A percentile compares a stretch with the other conserved stretches of the same genome.
These are phyloP conservation scores for Xerocomus nothofagi DNA, from an alignment of 1,284 basidiomycete species.

Conservation along the genomic window DNA sequence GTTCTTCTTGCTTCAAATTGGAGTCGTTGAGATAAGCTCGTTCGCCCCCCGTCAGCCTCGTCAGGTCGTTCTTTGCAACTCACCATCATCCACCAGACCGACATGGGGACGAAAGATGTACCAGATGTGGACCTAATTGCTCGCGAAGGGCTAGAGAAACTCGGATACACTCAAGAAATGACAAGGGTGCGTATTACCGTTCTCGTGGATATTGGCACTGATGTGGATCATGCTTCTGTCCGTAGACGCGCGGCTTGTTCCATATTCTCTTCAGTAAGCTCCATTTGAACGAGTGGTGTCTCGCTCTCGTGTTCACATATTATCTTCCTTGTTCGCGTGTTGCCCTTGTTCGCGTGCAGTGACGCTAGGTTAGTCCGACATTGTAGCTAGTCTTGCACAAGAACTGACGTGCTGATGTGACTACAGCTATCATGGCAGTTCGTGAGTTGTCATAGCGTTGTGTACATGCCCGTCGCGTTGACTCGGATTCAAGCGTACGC, in stretches of 20 bases:
- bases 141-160: slow-evolving; percentile 40
- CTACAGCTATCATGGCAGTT: slow-evolving; percentile 52
- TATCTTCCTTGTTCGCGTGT: too few species aligned
- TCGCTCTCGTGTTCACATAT: slow-evolving; percentile 2
- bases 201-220: too few species aligned
- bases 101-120: slow-evolving; percentile 11
- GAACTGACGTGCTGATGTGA: background rate
- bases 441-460: slow-evolving; percentile 37
- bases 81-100: background rate
- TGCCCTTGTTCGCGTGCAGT: slow-evolving; percentile 33
- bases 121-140: slow-evolving; percentile 27
- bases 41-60: background rate
- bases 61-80: background rate
- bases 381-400: background rate
- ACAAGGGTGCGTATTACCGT: slow-evolving; percentile 39
- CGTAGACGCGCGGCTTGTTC: slow-evolving; percentile 48
- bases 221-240: too few species aligned
- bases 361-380: slow-evolving; percentile 42
- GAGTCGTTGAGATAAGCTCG: slow-evolving; percentile 2
- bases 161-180: slow-evolving; percentile 54
- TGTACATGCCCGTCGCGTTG: background rate
- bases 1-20: background rate
- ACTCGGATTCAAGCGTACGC: slow-evolving; percentile 44
- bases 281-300: background rate
- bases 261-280: slow-evolving; percentile 50